Conservation (phyloP, 1,139 yeast genomes). For the Lodderomyces parapsilosis region DNA sequence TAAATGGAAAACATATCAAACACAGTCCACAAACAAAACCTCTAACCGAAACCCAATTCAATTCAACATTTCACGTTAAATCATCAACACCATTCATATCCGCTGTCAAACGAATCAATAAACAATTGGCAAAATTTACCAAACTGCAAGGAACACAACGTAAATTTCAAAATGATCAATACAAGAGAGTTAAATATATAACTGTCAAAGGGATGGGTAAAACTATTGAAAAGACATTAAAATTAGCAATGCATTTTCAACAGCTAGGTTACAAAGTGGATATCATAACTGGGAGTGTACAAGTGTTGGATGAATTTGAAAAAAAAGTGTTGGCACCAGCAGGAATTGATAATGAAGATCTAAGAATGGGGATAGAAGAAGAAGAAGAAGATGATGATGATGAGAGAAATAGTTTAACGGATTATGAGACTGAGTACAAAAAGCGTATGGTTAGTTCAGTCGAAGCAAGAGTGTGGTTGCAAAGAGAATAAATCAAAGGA, state of each 20-base stretch:
- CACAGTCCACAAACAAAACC: constrained; percentile 43
- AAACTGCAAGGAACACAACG: constrained; percentile 15
- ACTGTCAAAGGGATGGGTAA: constrained; percentile 69
- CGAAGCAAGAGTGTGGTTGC: constrained; percentile 51
- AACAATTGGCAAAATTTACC: constrained; percentile 41
- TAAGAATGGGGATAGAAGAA: too few relatives aligned
- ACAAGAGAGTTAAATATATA: constrained; percentile 41
- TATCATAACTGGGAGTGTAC: constrained; percentile 54
- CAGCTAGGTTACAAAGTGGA: constrained; percentile 49
- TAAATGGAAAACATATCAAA: constrained; percentile 36
- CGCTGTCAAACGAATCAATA: constrained; percentile 56
- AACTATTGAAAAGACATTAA: constrained; percentile 53
- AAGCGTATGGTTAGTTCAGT: constrained; percentile 59
- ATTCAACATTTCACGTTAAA: constrained; percentile 55
- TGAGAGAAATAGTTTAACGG: neutral
- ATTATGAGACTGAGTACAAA: constrained; percentile 30
- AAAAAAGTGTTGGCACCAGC: constrained; percentile 36
- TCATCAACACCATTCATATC: constrained; percentile 61
- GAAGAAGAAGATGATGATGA: constrained; percentile 16
- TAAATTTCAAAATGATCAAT: constrained; percentile 37
- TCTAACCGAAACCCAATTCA: constrained; percentile 32
- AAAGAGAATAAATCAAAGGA: constrained; percentile 18
- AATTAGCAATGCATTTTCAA: constrained; percentile 51
- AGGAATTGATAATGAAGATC: constrained; percentile 3
- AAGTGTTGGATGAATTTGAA: constrained; percentile 61